These are phyloP conservation scores for Saturnispora dispora DNA, from an alignment of 805 yeast genomes.

Conservation along the genomic window DNA sequence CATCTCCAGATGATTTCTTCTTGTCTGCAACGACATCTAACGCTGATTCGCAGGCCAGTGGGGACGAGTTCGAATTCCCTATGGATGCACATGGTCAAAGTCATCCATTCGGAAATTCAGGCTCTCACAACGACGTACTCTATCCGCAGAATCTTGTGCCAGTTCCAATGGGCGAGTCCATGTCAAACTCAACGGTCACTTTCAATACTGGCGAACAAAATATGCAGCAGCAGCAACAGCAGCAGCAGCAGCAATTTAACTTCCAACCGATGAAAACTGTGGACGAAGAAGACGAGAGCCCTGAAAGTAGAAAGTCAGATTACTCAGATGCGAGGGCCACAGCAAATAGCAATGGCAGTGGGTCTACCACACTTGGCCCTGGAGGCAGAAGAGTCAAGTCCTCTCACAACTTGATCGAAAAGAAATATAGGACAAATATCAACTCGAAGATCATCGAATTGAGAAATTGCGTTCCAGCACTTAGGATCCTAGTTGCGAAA, in stretches of 20 bases:
- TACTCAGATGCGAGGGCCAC: conserved; percentile 7
- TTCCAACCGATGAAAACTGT: conserved; percentile 4
- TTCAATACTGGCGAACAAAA: conserved; percentile 15
- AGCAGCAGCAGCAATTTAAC: conserved; percentile 1
- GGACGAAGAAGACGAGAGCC: conserved; percentile 10
- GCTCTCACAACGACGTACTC: conserved; percentile 10
- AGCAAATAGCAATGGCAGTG: conserved; percentile 7
- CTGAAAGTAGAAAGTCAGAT: conserved; percentile 6
- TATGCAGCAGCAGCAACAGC: conserved; percentile 3
- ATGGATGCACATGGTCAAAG: conserved; percentile 5
- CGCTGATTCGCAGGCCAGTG: conserved; percentile 14
- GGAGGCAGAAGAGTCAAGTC: conserved; percentile 43
- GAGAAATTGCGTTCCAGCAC: conserved; percentile 72
- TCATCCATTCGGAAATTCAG: background rate
- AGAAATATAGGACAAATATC: conserved; percentile 72
- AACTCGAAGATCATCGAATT: conserved; percentile 64
- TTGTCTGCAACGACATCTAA: conserved; percentile 15
- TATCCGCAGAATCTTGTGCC: conserved; percentile 13
- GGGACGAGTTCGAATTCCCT: conserved; percentile 9
- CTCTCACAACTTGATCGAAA: conserved; percentile 75
- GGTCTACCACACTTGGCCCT: background rate
- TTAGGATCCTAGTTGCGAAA: conserved; percentile 38
- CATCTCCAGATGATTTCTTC: conserved; percentile 31
- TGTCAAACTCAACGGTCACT: conserved; percentile 24
- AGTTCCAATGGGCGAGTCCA: conserved; percentile 25